Base-by-base conservation (phyloP, 805 yeast genomes). In the Pichia kluyveri region DNA sequence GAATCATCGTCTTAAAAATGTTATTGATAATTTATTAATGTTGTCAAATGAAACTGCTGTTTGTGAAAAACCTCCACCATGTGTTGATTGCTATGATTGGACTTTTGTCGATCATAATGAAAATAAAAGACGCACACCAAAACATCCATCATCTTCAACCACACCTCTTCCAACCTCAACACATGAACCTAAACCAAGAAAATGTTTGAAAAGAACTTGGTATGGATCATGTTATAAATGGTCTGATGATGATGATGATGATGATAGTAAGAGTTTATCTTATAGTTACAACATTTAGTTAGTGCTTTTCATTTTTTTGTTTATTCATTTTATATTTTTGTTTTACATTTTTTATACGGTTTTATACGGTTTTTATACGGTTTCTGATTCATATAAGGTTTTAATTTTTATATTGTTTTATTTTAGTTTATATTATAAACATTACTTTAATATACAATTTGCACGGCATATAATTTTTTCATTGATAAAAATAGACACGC, bases 51-150 rank as follows among this genome's bases (percentile, higher is more conserved):
- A 73, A 40, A 84, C 95, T 0, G 90, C 98, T 0, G 61, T 62
- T 34, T 91, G 98, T 61, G 70, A 68, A 17, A 75, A 72, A 18
- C 86, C 89, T 9, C 85, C 90, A 1, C 89, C 93, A 0, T 90
- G 98, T 62, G 74, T 82, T 47, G 98, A 90, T 59, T 90, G 98
- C 63, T 85, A 77, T 65, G 85, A 86, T 59, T 90, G 98, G 98
- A 74, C 81, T 44, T 89, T 76, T 62, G 77, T 83, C 4, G 71
- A 74, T 23, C 79, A 72, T 47, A 72, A 72, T 45, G 71, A 54
- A 14, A 59, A 59, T 3, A 55, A 55, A 55, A 60, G 48, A 17
- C 42, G 55, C 5, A 67, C 66, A 11, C n/a, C 45, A 46, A 44
- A 51, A 9, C 55, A 54, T 14, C 53, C 54, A 18, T 27, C 41